Evolutionary conservation across 768 basidiomycete species (phyloP), one percentile per base, ranked within the genome.

Genomic region (Lyophyllum shimeji): DNA sequence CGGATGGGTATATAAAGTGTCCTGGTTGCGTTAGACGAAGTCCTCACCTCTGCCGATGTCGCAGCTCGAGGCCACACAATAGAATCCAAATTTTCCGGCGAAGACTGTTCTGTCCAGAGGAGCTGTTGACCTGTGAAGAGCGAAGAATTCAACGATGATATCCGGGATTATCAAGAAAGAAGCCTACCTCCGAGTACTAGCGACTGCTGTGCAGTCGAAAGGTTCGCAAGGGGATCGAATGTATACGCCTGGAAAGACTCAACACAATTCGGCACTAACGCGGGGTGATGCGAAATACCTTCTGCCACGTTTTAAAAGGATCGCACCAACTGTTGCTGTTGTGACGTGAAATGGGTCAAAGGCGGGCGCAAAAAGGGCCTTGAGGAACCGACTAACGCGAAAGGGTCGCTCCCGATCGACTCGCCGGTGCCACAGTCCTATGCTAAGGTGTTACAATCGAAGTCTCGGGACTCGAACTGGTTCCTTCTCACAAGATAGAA

Each of bases 241-340:
- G 84, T 82, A 69, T 86, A 89, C 1, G 86, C 71, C 76, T 71
- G 33, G n/a, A 23, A n/a, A 23, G 31, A 34, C n/a, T 44, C 18
- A 40, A 53, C 18, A 27, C 18, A 13, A 17, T 20, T 40, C 43
- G 23, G 15, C 51, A 12, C 21, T 15, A 23, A n/a, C 24, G 17
- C 21, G 34, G 31, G 17, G 46, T 23, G 18, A 4, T n/a, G 6
- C 29, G 18, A 47, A 21, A 21, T 52, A 87, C 86, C 71, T 83
- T 80, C 64, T 87, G 83, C 90, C 90, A 93, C 4, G 84, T 83
- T 70, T 90, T 90, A 81, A 86, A 90, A 0, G 87, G 86, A 60
- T 86, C 86, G 63, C 86, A 89, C 86, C 87, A 89, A 61, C 83
- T 84, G 55, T 82, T 82, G 9, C 82, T 80, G 46, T 57, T 27